Evolutionary conservation across 2,329 filamentous ascomycete genomes (phyloP).

Genomic region (Fusarium torreyae): DNA sequence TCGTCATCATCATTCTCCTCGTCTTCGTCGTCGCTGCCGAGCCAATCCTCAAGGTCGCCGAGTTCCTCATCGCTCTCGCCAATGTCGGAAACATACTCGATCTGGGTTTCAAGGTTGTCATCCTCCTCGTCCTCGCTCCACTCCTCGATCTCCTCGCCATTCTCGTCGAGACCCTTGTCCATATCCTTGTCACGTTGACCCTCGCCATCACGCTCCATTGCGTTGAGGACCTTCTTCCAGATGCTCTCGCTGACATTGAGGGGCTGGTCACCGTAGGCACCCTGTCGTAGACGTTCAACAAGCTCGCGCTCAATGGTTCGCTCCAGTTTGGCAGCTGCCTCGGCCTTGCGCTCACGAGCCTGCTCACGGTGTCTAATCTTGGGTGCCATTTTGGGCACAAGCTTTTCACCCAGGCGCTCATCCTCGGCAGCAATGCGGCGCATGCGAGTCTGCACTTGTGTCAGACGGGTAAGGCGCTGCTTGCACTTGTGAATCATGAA

Average conservation of each 20-base stretch:
- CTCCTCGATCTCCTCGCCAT: constrained; percentile 79
- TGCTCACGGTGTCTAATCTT: constrained; percentile 86
- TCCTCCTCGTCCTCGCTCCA: constrained; percentile 78
- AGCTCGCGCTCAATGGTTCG: constrained; percentile 95
- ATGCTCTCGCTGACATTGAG: constrained; percentile 95
- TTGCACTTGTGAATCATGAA: constrained; percentile 96
- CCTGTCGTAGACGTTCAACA: constrained; percentile 89
- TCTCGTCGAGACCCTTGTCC: constrained; percentile 87
- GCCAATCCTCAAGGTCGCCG: constrained; percentile 91
- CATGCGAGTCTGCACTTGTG: constrained; percentile 88
- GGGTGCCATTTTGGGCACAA: constrained; percentile 90
- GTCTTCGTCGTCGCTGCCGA: constrained; percentile 78
- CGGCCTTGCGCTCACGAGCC: constrained; percentile 82
- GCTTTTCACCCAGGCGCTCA: constrained; percentile 86
- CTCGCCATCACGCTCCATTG: constrained; percentile 89
- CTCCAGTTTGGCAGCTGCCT: constrained; percentile 93
- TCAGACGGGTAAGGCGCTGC: constrained; percentile 91
- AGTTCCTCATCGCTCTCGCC: constrained; percentile 87
- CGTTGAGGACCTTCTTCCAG: constrained; percentile 96
- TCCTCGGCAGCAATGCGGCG: constrained; percentile 89
- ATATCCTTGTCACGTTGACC: constrained; percentile 87
- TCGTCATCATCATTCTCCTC: constrained; percentile 73
- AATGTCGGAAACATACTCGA: constrained; percentile 95
- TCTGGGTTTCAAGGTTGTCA: constrained; percentile 81
- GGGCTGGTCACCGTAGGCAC: constrained; percentile 94